These are phyloP conservation scores for Boehmeria nivea DNA, from an alignment of 306 rosid genomes.

Conservation along the genomic window DNA sequence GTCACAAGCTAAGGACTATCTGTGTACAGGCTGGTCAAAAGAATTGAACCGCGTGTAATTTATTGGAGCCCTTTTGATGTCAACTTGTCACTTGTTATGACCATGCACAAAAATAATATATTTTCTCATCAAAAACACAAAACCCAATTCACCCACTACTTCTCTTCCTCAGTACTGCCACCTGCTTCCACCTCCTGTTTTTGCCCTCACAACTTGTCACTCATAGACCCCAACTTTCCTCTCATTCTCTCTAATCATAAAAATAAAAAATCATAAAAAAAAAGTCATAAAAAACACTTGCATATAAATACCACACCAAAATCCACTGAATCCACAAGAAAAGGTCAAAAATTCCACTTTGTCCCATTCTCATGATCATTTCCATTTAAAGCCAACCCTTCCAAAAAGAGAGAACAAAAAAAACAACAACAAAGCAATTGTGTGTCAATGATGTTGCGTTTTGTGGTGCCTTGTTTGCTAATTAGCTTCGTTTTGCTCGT, in stretches of 20 bases:
- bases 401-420: not conserved
- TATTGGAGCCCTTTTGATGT: not conserved
- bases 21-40: not conserved
- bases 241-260: not conserved
- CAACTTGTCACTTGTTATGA: conserved; percentile 9
- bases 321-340: conserved; percentile 8
- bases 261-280: not conserved
- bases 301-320: not conserved
- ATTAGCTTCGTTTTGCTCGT: conserved; percentile 8
- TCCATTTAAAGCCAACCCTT: not conserved
- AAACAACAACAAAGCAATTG: not conserved
- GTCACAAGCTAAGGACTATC: not conserved
- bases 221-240: not conserved
- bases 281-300: not conserved
- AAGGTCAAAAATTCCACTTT: not conserved
- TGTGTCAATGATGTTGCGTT: not conserved
- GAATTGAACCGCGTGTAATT: not conserved
- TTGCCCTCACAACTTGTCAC: conserved; percentile 11
- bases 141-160: not conserved
- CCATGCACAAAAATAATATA: too few relatives aligned
- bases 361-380: not conserved
- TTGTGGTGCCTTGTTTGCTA: not conserved
- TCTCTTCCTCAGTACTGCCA: not conserved
- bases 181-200: conserved; percentile 2
- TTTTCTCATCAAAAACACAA: not conserved